Evolutionary conservation across 306 rosid genomes (phyloP), one percentile per base, ranked within the genome.

Genomic region (Sindora glabra): DNA sequence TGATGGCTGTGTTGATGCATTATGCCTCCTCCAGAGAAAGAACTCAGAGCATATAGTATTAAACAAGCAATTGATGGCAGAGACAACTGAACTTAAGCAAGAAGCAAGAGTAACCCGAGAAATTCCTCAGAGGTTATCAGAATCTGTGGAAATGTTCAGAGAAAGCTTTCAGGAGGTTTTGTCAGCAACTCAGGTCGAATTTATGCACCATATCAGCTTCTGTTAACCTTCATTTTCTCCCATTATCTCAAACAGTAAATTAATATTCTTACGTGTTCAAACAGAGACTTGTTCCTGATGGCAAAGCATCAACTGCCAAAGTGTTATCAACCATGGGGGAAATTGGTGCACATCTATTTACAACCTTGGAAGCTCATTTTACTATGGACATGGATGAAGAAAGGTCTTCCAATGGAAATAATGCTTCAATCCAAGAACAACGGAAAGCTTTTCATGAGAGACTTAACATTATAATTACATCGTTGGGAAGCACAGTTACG

Each of bases 241-340:
- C 50, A 18, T 41, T 45, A 62, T 52, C 56, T 57, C 23, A 48
- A 39, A 36, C 68, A 42, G 57, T 68, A 17, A 26, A 16, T 37
- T 50, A 36, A 54, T 13, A 27, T 74, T 76, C 29, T 56, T 36
- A 19, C 30, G 21, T 60, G 25, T 54, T 65, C 27, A 68, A 61
- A 69, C 83, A 89, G 95, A 80, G 67, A 62, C 53, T 36, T 70
- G 68, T 68, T 66, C 30, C 77, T 11, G 80, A 74, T 40, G 77
- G 81, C 56, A 78, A 78, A 40, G 46, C 79, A 25, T 80, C 87
- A 6, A 58, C 75, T 7, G 69, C 45, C 19, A 79, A 80, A 73
- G 61, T 86, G 71, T 68, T 86, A 14, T 83, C 90, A 18, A 75
- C 85, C 82, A 57, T 79, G 72, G 64, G 77, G 66, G 95, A 92